A percentile compares a stretch with the other conserved stretches of the same genome.
These are phyloP conservation scores for Blastobotrys capitulatus DNA, from an alignment of 1,139 yeast species.

Conservation along the genomic window DNA sequence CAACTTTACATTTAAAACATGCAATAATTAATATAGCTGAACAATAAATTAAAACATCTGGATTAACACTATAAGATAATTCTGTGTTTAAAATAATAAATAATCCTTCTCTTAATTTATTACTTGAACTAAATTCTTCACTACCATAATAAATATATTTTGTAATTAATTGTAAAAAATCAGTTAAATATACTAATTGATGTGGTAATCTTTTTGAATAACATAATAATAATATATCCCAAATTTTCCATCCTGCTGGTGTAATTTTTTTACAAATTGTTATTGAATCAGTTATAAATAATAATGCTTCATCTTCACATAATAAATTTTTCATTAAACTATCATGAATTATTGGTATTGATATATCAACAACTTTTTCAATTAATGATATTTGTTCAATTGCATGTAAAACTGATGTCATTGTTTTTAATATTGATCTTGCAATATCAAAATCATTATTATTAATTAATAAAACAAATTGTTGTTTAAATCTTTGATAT, in stretches of 20 bases:
- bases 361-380: constrained; percentile 8
- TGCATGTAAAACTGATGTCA: constrained; percentile 13
- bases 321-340: not conserved
- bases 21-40: constrained; percentile 1
- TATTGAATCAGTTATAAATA: not conserved
- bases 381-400: constrained; percentile 9
- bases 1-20: not conserved
- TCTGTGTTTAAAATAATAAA: not conserved
- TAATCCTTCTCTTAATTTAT: not conserved
- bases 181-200: not conserved
- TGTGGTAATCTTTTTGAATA: not conserved
- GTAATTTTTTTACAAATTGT: not conserved
- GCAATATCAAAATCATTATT: constrained; percentile 3
- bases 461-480: constrained; percentile 5
- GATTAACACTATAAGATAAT: not conserved
- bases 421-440: constrained; percentile 12
- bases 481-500: constrained; percentile 11
- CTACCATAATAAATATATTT: constrained; percentile 3
- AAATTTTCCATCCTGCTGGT: constrained; percentile 2
- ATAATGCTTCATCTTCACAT: constrained; percentile 1
- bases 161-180: not conserved
- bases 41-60: not conserved
- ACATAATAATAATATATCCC: not conserved
- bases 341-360: constrained; percentile 4
- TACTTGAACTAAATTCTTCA: not conserved